These are phyloP conservation scores for Leishmania arabica DNA, from an alignment of 208 protist species.

Conservation along the genomic window DNA sequence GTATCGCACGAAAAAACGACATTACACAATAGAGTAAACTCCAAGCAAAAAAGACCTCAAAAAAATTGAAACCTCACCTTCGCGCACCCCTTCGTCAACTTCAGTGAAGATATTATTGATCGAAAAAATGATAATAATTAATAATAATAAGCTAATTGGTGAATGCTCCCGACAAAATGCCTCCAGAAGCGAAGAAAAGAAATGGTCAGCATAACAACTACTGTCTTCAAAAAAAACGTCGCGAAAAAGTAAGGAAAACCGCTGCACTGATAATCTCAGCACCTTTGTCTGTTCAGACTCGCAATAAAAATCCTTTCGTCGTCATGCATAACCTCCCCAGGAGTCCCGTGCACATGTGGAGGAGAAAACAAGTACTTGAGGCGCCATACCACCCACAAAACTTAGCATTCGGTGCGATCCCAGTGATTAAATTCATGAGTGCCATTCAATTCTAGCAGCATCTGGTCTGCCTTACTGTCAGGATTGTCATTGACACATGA, in stretches of 20 bases:
- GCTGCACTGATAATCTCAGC: not conserved
- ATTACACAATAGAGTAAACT: not conserved
- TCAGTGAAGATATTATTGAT: too few relatives aligned
- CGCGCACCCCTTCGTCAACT: not conserved
- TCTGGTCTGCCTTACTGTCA: constrained; percentile 40
- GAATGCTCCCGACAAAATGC: not conserved
- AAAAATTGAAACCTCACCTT: not conserved
- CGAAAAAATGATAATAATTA: not conserved
- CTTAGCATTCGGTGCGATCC: constrained; percentile 42
- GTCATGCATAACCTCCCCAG: not conserved
- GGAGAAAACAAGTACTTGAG: not conserved
- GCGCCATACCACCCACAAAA: not conserved
- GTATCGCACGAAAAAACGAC: not conserved
- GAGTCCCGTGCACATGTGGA: not conserved
- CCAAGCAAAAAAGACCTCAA: not conserved
- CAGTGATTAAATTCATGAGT: constrained; percentile 47
- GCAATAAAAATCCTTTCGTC: not conserved
- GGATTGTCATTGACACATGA: constrained; percentile 33
- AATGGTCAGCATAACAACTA: not conserved
- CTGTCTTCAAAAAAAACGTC: not conserved
- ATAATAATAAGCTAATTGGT: not conserved
- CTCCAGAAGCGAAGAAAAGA: not conserved
- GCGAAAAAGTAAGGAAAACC: not conserved
- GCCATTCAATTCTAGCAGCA: constrained; percentile 61
- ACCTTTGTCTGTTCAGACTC: not conserved